Base-by-base conservation (phyloP, 176 grass and related monocot genomes). In the Zoysia japonica region DNA sequence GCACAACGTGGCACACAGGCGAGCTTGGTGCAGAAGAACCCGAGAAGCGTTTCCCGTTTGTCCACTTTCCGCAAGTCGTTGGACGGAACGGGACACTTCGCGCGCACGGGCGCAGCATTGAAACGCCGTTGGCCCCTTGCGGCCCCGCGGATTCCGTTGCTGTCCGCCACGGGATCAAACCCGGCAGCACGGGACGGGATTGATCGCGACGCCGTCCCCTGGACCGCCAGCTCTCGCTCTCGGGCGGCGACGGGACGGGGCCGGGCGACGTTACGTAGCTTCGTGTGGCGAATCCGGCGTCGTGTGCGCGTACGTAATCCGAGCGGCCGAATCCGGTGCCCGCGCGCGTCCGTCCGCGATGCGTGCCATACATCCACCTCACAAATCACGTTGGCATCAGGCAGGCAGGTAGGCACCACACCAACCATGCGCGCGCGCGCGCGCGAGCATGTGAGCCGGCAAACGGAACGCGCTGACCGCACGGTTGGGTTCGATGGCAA, bases 21-120 rank as follows among this genome's bases (percentile, higher is more conserved):
- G 3, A 17, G 19, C 4, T 28, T 0, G 52, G n/a, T 15, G 63
- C 52, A 76, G 72, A 76, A 76, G 63, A 83, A 76, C 71, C 63
- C 51, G 4, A 8, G 0, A 15, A 5, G 2, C 12, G 39, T 14
- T 47, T 35, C 77, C 77, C 77, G 47, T 82, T 72, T 16, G 35
- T 3, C 45, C 3, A 45, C 44, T 61, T 19, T 10, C 44, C 1
- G 0, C 5, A 45, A 43, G 51, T 53, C 1, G 63, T 60, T 76
- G 68, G 75, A 79, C 13, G 48, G 75, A 72, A 74, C 76, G 60
- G 81, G 17, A 60, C 80, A 37, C 5, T 19, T 57, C 20, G 48
- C 40, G 39, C 67, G 75, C 83, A 79, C 75, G 83, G 67, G 59
- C 10, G 75, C 0, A 36, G 66, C 82, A 85, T 85, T 85, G 64